Evolutionary conservation across 2,329 filamentous ascomycete genomes (phyloP).

Genomic region (Colletotrichum aenigma): DNA sequence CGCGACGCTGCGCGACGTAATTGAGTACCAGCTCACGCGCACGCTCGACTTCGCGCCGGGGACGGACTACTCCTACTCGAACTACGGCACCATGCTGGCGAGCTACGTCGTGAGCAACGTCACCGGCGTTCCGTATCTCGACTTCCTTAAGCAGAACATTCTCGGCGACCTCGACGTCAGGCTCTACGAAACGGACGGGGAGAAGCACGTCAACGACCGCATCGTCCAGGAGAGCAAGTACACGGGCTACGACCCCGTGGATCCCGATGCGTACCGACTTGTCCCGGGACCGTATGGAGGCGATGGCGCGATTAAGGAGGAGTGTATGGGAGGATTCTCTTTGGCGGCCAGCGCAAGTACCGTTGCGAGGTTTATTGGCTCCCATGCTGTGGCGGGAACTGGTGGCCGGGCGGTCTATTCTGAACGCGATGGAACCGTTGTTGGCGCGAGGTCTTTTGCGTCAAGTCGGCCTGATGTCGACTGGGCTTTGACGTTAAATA

Average conservation of each 20-base stretch:
- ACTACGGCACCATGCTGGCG: constrained; percentile 17
- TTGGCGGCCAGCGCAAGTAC: constrained; percentile 14
- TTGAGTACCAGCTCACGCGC: constrained; percentile 16
- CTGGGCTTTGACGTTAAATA: constrained; percentile 11
- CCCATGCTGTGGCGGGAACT: constrained; percentile 9
- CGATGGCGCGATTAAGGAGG: constrained; percentile 23
- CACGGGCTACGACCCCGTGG: constrained; percentile 7
- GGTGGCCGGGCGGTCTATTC: neutral
- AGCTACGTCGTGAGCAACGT: constrained; percentile 20
- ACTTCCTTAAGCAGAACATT: constrained; percentile 6
- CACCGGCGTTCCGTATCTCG: constrained; percentile 2
- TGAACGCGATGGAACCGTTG: neutral
- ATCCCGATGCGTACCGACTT: neutral
- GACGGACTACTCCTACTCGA: constrained; percentile 3
- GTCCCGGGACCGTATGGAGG: constrained; percentile 8
- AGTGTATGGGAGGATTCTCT: neutral
- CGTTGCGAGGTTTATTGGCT: constrained; percentile 12
- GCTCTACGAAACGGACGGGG: constrained; percentile 15
- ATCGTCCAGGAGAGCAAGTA: constrained; percentile 16
- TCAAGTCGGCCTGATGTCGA: neutral
- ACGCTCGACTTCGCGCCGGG: constrained; percentile 16
- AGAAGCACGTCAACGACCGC: constrained; percentile 4
- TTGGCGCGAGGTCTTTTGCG: neutral
- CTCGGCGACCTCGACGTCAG: constrained; percentile 14
- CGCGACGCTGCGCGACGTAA: constrained; percentile 19